Base-by-base conservation (phyloP, 441 rosid genomes). In the Dalechampia spathulata region DNA sequence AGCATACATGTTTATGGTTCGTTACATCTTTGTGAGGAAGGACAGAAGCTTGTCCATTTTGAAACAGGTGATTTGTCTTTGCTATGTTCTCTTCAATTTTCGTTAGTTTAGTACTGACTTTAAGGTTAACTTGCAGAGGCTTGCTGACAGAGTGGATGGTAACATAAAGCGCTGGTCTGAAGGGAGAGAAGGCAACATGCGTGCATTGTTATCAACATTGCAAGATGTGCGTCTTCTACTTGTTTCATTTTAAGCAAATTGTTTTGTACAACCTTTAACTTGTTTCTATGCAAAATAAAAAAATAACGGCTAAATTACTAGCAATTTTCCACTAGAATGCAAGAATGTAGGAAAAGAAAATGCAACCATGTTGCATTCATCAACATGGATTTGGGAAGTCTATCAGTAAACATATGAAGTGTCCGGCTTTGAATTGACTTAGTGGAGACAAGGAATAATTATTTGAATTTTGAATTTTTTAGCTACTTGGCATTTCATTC, bases 101-200 rank as follows among this genome's bases (percentile, higher is more conserved):
- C 47, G 12, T 59, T 52, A 12, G 21, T 48, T 0, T 25, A 9
- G 22, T 28, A 15, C 41, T 63, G 64, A 36, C 50, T 49, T 30
- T 52, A 52, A 64, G 61, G 21, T 49, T 69, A 62, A 45, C 60
- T 61, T 73, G 60, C 78, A 94, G 97, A 87, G 83, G 73, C 71
- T 94, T 62, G 85, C 97, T 52, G 96, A 86, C 52, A 69, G 67
- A 56, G 63, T 83, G 74, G 88, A 94, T 73, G 19, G 60, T 21
- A 66, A 75, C 62, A 76, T 94, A 78, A 90, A 76, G 75, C 77
- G 75, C 47, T 93, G 97, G 97, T 86, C 82, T 47, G 75, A 83
- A 15, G 97, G 99, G 53, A 94, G 84, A 73, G 96, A 90, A 76
- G 86, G 88, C 73, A 94, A 90, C 57, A 66, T 94, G 88, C 96